Conservation (phyloP, 2,329 filamentous ascomycete species). For the Rutstroemia sp. region DNA sequence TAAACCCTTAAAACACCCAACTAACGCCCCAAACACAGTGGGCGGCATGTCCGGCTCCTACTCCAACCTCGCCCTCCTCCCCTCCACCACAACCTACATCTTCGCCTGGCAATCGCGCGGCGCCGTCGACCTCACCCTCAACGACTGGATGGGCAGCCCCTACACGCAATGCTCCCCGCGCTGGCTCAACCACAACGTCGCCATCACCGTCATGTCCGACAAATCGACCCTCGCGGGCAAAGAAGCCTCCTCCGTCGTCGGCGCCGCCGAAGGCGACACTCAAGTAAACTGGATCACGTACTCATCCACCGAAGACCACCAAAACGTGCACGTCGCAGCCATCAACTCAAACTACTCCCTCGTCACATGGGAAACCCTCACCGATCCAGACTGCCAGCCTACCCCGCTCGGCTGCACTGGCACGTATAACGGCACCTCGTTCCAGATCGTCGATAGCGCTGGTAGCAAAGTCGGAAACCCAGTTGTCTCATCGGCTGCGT, state of each 20-base stretch:
- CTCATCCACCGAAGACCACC: conserved; percentile 42
- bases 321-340: conserved; percentile 50
- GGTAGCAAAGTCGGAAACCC: conserved; percentile 46
- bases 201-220: conserved; percentile 48
- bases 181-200: conserved; percentile 46
- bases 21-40: conserved; percentile 27
- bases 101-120: conserved; percentile 57
- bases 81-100: conserved; percentile 45
- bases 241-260: conserved; percentile 47
- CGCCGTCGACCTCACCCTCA: conserved; percentile 44
- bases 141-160: conserved; percentile 50
- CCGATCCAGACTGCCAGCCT: conserved; percentile 45
- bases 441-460: conserved; percentile 46
- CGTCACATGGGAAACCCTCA: conserved; percentile 55
- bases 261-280: conserved; percentile 44
- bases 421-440: conserved; percentile 50
- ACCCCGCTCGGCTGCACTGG: conserved; percentile 54
- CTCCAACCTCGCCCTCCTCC: conserved; percentile 47
- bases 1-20: background rate
- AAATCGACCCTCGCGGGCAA: conserved; percentile 48
- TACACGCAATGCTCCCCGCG: conserved; percentile 39
- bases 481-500: conserved; percentile 44
- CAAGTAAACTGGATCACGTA: conserved; percentile 54
- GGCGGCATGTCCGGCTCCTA: conserved; percentile 58
- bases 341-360: conserved; percentile 46